Percentiles rank a stretch among this genome's conserved stretches.
Conservation (phyloP, 1,284 basidiomycete genomes). For the Moniliella sp. region DNA sequence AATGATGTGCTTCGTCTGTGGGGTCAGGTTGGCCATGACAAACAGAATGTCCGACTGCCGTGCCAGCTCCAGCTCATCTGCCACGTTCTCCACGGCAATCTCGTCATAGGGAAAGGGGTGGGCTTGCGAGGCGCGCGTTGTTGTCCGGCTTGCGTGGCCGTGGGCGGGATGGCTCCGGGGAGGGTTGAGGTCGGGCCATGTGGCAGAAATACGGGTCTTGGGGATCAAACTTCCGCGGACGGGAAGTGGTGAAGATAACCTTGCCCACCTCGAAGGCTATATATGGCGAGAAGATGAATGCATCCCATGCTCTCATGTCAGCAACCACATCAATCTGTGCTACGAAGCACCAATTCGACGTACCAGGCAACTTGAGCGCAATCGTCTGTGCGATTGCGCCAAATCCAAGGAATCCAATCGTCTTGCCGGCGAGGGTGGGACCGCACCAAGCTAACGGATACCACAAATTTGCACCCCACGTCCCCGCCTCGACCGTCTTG, state of each 20-base stretch:
- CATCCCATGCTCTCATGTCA: too few relatives aligned
- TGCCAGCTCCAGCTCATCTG: conserved; percentile 10
- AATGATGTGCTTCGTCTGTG: conserved; percentile 51
- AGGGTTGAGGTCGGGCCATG: background rate
- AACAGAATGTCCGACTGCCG: conserved; percentile 12
- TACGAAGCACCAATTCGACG: too few relatives aligned
- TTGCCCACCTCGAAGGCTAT: conserved; percentile 9
- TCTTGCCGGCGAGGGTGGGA: conserved; percentile 44
- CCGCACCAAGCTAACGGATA: conserved; percentile 59
- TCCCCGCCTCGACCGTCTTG: conserved; percentile 46
- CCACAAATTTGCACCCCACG: conserved; percentile 52
- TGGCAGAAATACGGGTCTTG: conserved; percentile 1
- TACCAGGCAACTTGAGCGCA: conserved; percentile 1
- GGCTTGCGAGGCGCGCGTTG: too few relatives aligned
- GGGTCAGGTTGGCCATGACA: conserved; percentile 58
- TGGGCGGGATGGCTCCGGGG: background rate
- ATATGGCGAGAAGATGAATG: too few relatives aligned
- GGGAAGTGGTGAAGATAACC: conserved; percentile 15
- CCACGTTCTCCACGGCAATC: conserved; percentile 10
- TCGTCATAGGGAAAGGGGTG: too few relatives aligned
- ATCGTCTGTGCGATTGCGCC: conserved; percentile 42
- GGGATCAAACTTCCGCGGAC: conserved; percentile 8
- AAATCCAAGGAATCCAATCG: conserved; percentile 73
- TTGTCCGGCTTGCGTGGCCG: background rate
- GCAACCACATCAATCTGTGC: too few relatives aligned